Conservation (phyloP, 345 rosid species). For the Pistacia integerrima region DNA sequence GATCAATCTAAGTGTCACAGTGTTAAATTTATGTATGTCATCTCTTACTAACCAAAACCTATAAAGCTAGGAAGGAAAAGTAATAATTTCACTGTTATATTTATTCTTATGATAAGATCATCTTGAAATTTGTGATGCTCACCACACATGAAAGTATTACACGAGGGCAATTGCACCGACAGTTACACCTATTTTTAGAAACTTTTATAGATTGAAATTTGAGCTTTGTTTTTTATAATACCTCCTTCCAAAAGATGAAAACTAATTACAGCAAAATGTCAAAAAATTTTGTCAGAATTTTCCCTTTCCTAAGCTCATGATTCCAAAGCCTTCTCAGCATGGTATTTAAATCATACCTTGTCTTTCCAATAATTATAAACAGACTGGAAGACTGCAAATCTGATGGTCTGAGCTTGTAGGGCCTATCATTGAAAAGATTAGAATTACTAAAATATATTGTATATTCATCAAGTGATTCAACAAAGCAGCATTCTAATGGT, state of each 20-base stretch:
- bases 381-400: constrained; percentile 66
- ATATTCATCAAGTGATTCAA: constrained; percentile 5
- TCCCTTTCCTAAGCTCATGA: neutral
- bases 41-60: neutral
- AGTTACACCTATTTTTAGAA: neutral
- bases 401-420: constrained; percentile 63
- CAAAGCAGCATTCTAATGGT: neutral
- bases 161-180: neutral
- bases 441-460: neutral
- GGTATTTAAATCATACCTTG: constrained; percentile 53
- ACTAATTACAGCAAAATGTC: neutral
- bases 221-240: neutral
- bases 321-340: constrained; percentile 7
- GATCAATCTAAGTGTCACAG: neutral
- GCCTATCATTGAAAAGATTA: constrained; percentile 51
- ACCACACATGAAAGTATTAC: neutral
- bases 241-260: neutral
- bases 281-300: neutral
- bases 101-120: neutral
- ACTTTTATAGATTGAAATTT: neutral
- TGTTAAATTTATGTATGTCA: neutral
- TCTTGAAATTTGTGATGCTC: neutral
- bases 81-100: neutral
- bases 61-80: neutral
- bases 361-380: constrained; percentile 90